Evolutionary conservation across 768 basidiomycete species (phyloP), one percentile per base, ranked within the genome.

Genomic region (Tulasnella sp.): DNA sequence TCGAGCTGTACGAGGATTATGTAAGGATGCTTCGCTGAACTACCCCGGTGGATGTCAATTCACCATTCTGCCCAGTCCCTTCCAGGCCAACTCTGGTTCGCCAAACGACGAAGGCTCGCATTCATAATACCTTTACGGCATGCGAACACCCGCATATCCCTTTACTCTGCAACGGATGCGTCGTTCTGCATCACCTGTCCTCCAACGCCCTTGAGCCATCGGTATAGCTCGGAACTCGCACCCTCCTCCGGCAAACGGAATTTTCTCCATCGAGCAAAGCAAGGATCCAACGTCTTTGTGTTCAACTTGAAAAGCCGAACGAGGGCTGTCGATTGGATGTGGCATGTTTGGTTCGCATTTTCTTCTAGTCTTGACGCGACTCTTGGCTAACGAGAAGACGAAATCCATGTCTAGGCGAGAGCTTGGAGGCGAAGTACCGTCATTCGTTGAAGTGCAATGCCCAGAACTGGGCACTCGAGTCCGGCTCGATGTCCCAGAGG

Each of bases 1-100:
- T 98, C 58, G 96, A 98, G 85, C 86, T 98, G 28, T 98, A 97
- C 84, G 89, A 92, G 77, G 93, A 96, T 83, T 91, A 94, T 88
- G 96, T 96, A 83, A 80, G 92, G 87, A 18, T n/a, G 60, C 24
- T 7, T 28, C 24, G 11, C 28, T 22, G 14, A n/a, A 37, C 34
- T 58, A 37, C 64, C 58, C 58, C 22, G 6, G 9, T 9, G 41
- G 20, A 34, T 9, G 7, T 11, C 14, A n/a, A 34, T 58, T 48
- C 24, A 40, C n/a, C 73, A 20, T 77, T 37, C 54, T 76, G 18
- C 22, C 31, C 50, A 86, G 85, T 81, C 80, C 24, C 81, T 92
- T 5, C 93, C 93, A 5, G 88, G 92, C 18, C 92, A 90, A 83
- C 93, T 94, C 82, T 90, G 90, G 87, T 79, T 93, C 28, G 86